phyloP scores from a whole-genome alignment of 805 yeast genomes.

The Ogataea thermomethanolica region DNA sequence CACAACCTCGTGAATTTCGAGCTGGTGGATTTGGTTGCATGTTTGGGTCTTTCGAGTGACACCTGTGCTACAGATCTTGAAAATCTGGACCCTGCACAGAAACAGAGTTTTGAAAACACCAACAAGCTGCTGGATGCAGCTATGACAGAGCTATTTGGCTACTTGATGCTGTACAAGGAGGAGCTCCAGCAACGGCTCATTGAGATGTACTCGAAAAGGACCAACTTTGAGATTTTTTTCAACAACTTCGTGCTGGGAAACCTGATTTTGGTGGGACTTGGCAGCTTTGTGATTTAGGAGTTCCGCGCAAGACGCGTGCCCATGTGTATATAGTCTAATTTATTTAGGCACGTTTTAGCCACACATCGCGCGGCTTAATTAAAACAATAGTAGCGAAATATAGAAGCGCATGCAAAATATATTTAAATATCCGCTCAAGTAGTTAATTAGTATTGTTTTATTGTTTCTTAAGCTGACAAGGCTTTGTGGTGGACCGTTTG shows the following conservation, averaged over 20 bases:
- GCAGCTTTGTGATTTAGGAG: conserved; percentile 33
- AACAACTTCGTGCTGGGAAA: conserved; percentile 39
- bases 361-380: too few relatives aligned
- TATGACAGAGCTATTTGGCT: conserved; percentile 28
- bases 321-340: too few relatives aligned
- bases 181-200: conserved; percentile 31
- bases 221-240: conserved; percentile 34
- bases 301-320: background rate
- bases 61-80: conserved; percentile 5
- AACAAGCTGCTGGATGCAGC: conserved; percentile 30
- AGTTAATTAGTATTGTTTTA: too few relatives aligned
- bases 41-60: conserved; percentile 4
- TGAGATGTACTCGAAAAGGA: conserved; percentile 30
- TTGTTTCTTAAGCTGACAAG: too few relatives aligned
- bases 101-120: conserved; percentile 26
- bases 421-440: too few relatives aligned
- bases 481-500: too few relatives aligned
- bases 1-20: conserved; percentile 44
- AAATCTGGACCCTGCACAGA: conserved; percentile 15
- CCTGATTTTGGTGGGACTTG: conserved; percentile 36
- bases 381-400: too few relatives aligned
- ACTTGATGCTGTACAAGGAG: conserved; percentile 31
- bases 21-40: conserved; percentile 31
- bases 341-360: too few relatives aligned
- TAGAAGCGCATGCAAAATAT: too few relatives aligned